Base-by-base conservation (phyloP, 1,284 basidiomycete species). In the Golubevia sp. region DNA sequence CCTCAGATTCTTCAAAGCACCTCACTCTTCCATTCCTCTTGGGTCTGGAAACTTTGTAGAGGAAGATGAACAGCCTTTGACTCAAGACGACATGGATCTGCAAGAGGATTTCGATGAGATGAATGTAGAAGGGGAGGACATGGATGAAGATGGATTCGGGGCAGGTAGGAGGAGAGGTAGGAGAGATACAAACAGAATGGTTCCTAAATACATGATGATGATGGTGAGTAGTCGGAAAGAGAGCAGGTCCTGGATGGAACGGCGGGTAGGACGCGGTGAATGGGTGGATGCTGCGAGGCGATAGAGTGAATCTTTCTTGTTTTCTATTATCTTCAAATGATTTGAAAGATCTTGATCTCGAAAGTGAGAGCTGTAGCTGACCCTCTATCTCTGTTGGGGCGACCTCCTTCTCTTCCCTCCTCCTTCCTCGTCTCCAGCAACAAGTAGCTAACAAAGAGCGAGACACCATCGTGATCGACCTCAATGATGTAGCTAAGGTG, bases 381-480 rank as follows among this genome's bases (percentile, higher is more conserved):
- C n/a, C n/a, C n/a, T n/a, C n/a, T n/a, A n/a, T n/a, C n/a, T n/a
- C n/a, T n/a, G n/a, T 34, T 34, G 5, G 4, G 30, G 11, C 30
- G 11, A 5, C 30, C 30, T 34, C 11, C 30, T 34, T 11, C 30
- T 34, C 30, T 3, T 5, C 30, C 30, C 30, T 5, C 30, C 30
- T 34, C 30, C 30, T 34, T 11, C 11, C 30, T 34, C 30, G 4
- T 15, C 24, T n/a, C 7, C 49, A 65, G 49, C 80, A 83, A 53
- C 72, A 68, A 27, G 82, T 83, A 25, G 76, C 78, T 13, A 81
- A 83, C 54, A 71, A 79, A 18, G 75, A 83, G 48, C 75, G 79
- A 48, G 74, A 83, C n/a, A 70, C 70, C 49, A 71, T 83, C 34
- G 64, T 74, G 56, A 74, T 83, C 60, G 79, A 83, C 51, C 68